Evolutionary conservation across 139 green algal genomes (phyloP).

Genomic region (Volvox africanus): DNA sequence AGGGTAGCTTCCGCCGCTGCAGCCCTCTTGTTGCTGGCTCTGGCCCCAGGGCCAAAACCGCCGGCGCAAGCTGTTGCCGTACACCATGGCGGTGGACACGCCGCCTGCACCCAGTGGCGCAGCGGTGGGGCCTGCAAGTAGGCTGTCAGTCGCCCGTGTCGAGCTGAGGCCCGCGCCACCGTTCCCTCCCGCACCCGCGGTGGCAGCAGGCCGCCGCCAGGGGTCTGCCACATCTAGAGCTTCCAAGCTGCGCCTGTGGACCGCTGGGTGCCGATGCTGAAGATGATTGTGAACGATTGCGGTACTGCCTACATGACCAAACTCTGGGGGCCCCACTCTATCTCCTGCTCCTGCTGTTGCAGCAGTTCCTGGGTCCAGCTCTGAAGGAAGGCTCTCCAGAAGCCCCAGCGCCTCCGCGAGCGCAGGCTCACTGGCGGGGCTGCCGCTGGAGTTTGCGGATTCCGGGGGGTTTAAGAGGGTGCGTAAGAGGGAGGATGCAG

Average conservation of each 20-base stretch:
- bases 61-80: conserved; percentile 37
- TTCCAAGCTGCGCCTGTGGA: not conserved
- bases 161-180: not conserved
- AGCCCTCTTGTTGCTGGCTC: not conserved
- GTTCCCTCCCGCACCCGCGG: not conserved
- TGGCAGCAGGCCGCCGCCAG: not conserved
- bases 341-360: not conserved
- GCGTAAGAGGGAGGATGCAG: not conserved
- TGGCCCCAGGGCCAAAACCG: conserved; percentile 42
- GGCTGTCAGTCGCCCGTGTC: not conserved
- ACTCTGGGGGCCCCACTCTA: not conserved
- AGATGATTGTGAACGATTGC: too few species aligned
- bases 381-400: conserved; percentile 15
- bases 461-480: not conserved
- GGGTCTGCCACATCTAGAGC: not conserved
- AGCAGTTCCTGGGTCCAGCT: not conserved
- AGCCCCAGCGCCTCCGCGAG: conserved; percentile 25
- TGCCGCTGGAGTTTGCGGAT: not conserved
- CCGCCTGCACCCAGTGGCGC: not conserved
- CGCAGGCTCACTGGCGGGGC: not conserved
- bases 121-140: not conserved
- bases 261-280: not conserved
- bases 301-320: too few species aligned
- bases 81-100: not conserved
- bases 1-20: not conserved